Base-by-base conservation (phyloP, 1,284 basidiomycete genomes). In the Heterobasidion annosum region DNA sequence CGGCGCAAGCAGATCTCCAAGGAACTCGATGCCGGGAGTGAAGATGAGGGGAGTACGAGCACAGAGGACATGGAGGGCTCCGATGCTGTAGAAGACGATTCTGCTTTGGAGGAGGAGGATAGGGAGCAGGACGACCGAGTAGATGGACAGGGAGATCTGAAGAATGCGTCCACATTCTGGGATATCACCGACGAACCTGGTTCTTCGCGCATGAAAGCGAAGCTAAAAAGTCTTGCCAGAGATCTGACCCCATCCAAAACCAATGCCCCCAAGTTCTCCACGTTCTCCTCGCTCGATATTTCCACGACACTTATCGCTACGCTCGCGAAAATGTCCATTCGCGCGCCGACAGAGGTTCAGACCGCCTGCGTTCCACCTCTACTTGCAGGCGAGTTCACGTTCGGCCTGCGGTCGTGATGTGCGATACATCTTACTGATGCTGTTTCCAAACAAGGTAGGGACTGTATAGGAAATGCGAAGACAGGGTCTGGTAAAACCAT, bases 401-500 rank as follows among this genome's bases (percentile, higher is more conserved):
- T 33, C 34, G 32, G 2, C 51, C 15, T 50, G 33, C 15, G 15
- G 42, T 25, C 25, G 15, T 48, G 8, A 19, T 34, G 15, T 35
- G 13, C 15, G 18, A 35, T 49, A 0, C 9, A 33, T 12, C 8
- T 49, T 51, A 18, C 58, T 67, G 62, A 67, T 51, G 58, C 40
- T 55, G 8, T 34, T 3, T 56, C 47, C 50, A 59, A 55, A 51
- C 51, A 78, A 89, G 92, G 87, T 56, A 81, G 84, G 64, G 96
- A 99, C 70, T 95, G 92, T 66, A 92, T 98, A 59, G 97, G 97
- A 34, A 95, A 97, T 59, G 95, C 97, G 1, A 96, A 98, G 73
- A 99, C 96, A 0, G 97, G 96, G 57, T 95, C 91, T 8, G 96
- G 96, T 63, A 99, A 99, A 74, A 99, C 97, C 0, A 85, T 99